phyloP scores from a whole-genome alignment of 2,329 filamentous ascomycete species.

The Beauveria sp. region DNA sequence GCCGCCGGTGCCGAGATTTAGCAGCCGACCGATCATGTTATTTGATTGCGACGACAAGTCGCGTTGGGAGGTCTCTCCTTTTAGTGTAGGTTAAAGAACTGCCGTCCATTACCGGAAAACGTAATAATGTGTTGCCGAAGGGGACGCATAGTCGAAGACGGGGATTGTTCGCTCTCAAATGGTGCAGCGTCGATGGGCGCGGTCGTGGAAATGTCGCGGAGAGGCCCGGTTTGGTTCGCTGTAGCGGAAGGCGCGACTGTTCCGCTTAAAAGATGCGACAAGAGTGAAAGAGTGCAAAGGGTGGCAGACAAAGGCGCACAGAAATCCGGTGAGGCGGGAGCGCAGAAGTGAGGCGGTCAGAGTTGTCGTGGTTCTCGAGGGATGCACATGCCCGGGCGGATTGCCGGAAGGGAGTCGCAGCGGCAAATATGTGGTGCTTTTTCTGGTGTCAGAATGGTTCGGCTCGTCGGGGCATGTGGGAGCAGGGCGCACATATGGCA shows the following conservation, averaged over 20 bases:
- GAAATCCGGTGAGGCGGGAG: background rate
- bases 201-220: background rate
- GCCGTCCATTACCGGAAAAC: conserved; percentile 14
- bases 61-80: background rate
- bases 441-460: background rate
- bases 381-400: conserved; percentile 4
- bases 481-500: background rate
- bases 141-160: conserved; percentile 13
- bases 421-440: background rate
- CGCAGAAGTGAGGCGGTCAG: conserved; percentile 1
- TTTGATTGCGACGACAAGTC: background rate
- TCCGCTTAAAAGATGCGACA: background rate
- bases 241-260: background rate
- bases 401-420: background rate
- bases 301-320: background rate
- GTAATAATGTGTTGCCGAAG: conserved; percentile 14
- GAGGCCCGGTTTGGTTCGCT: background rate
- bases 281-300: background rate
- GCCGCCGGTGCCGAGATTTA: conserved; percentile 48
- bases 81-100: conserved; percentile 11
- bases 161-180: background rate
- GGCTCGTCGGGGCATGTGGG: conserved; percentile 2
- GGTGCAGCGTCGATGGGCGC: background rate
- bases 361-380: background rate
- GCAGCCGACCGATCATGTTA: conserved; percentile 55